Conservation (phyloP, 2,329 filamentous ascomycete genomes). For the Cercospora janseana region DNA sequence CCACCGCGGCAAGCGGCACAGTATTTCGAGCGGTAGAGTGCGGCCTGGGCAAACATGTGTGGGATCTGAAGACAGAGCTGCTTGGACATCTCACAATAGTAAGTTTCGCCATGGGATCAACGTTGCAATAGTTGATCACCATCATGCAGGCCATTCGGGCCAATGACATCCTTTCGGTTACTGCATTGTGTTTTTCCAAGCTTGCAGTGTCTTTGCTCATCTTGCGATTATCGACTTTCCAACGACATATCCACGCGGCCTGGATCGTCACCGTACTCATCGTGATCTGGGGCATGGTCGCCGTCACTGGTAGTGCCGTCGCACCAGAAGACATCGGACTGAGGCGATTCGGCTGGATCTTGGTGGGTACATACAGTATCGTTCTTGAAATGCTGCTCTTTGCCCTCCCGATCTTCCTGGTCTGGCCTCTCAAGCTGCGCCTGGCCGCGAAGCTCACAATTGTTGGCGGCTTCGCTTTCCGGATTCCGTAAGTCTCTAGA, state of each 20-base stretch:
- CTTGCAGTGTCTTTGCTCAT: slow-evolving; percentile 22
- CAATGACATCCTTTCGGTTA: slow-evolving; percentile 17
- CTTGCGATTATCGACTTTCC: slow-evolving; percentile 20
- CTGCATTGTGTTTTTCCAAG: slow-evolving; percentile 19
- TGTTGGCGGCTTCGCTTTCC: slow-evolving; percentile 21
- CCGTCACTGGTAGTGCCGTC: slow-evolving; percentile 1
- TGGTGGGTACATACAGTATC: slow-evolving; percentile 18
- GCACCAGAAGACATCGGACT: background rate
- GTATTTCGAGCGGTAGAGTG: slow-evolving; percentile 16
- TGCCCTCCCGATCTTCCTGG: slow-evolving; percentile 19
- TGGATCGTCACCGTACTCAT: slow-evolving; percentile 15
- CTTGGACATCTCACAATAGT: background rate
- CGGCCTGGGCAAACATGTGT: slow-evolving; percentile 16
- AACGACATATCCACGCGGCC: slow-evolving; percentile 17
- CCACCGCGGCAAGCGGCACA: slow-evolving; percentile 13
- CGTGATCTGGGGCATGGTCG: slow-evolving; percentile 12
- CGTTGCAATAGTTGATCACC: background rate
- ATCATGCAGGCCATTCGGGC: slow-evolving; percentile 12
- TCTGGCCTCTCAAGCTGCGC: slow-evolving; percentile 19
- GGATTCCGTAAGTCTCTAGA: slow-evolving; percentile 17
- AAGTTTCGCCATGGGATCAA: background rate
- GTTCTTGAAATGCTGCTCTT: slow-evolving; percentile 17
- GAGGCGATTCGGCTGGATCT: slow-evolving; percentile 17
- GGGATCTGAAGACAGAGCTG: background rate
- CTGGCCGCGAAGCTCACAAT: slow-evolving; percentile 19